These are phyloP conservation scores for Kalanchoe fedtschenkoi DNA, from an alignment of 164 flowering plant genomes.

Conservation along the genomic window DNA sequence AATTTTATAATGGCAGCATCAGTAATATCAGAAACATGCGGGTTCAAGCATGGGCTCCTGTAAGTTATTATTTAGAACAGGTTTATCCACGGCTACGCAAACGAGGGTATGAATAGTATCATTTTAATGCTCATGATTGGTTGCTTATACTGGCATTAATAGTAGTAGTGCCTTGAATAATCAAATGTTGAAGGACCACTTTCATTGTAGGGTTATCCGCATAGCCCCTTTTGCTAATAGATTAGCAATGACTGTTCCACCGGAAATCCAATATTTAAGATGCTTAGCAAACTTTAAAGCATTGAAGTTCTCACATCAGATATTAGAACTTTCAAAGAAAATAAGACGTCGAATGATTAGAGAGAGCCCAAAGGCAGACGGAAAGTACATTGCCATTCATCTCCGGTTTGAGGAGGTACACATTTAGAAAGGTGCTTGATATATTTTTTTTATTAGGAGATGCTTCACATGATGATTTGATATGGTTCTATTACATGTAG, in stretches of 20 bases:
- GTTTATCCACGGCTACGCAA: conserved; percentile 44
- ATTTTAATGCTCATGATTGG: background rate
- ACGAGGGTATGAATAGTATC: conserved; percentile 32
- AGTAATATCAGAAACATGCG: conserved; percentile 36
- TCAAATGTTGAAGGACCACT: background rate
- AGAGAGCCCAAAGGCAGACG: conserved; percentile 44
- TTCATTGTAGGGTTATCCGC: conserved; percentile 43
- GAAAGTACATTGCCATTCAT: conserved; percentile 75
- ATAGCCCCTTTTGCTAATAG: conserved; percentile 92
- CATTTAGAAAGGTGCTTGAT: background rate
- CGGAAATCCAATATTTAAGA: conserved; percentile 61
- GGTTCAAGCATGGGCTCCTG: conserved; percentile 65
- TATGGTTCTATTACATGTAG: conserved; percentile 22
- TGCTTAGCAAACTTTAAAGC: conserved; percentile 80
- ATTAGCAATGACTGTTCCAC: conserved; percentile 68
- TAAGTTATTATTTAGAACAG: conserved; percentile 34
- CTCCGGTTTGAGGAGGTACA: conserved; percentile 92
- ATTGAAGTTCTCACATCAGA: conserved; percentile 57
- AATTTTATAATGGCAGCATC: conserved; percentile 42
- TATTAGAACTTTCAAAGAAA: conserved; percentile 41
- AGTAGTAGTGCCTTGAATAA: background rate
- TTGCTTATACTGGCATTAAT: background rate
- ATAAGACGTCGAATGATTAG: conserved; percentile 52
- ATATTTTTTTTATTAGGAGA: background rate
- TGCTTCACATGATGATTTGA: background rate